Evolutionary conservation across 1,284 basidiomycete species (phyloP), one percentile per base, ranked within the genome.

Genomic region (Calocybe gambosa): DNA sequence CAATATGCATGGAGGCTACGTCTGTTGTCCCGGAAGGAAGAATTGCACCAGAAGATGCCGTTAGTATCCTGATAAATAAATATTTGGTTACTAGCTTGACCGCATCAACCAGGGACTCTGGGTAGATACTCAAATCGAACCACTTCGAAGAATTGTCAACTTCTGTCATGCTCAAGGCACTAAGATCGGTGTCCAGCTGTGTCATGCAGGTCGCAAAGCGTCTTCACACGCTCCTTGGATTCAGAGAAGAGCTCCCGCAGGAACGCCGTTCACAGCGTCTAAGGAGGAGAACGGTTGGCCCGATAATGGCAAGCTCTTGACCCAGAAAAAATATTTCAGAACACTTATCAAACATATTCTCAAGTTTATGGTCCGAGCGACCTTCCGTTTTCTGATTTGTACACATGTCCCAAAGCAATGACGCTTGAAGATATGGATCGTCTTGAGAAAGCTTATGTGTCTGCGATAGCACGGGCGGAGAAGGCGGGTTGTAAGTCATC

Each of bases 191-290:
- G 73, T 91, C 40, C 88, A 92, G 60, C 73, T 92, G 13, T 81
- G 80, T 0, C 87, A 91, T 61, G 86, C 85, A 0, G 87, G 88
- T 0, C 69, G 87, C 29, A 89, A 90, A 62, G 82, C 84, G 0
- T 80, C 77, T 10, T 79, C 74, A 0, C 67, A 73, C 42, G 73
- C 80, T 1, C 78, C 80, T 2, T 86, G 81, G 81, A 68, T 82
- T 13, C 70, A 67, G 51, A 57, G 50, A n/a, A 57, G 49, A 21
- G 58, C 54, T 13, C 61, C 61, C 19, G 50, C 47, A 13, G 60
- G 59, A 34, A 48, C 53, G 12, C 55, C 62, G 19, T 54, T 59
- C 39, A 54, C 60, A 23, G 71, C 73, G 21, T 63, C 57, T 1
- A 59, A 63, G 34, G 63, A 67, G 6, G 74, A 67, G 62, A 66